Evolutionary conservation across 2,329 filamentous ascomycete species (phyloP).

Genomic region (Aaosphaeria pasadenensis): DNA sequence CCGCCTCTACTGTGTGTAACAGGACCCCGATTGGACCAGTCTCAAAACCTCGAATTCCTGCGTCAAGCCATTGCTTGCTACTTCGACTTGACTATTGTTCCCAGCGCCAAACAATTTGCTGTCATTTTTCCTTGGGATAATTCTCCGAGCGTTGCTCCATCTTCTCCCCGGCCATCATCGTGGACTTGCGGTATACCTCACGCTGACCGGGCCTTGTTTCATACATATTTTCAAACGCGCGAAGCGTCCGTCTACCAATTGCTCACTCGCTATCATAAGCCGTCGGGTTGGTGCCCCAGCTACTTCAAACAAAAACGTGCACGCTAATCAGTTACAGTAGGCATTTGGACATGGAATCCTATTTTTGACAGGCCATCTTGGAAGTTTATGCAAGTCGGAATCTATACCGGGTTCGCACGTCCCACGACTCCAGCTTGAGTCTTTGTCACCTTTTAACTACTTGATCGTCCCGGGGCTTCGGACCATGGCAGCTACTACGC

Average conservation of each 20-base stretch:
- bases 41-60: constrained; percentile 16
- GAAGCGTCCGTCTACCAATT: neutral
- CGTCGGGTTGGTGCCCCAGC: constrained; percentile 13
- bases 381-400: constrained; percentile 11
- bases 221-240: neutral
- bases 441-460: constrained; percentile 24
- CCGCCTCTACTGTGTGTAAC: neutral
- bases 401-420: constrained; percentile 19
- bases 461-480: constrained; percentile 21
- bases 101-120: neutral
- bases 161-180: constrained; percentile 24
- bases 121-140: constrained; percentile 12
- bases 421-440: constrained; percentile 20
- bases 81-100: too few relatives aligned
- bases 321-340: constrained; percentile 21
- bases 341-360: constrained; percentile 21
- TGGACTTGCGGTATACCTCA: constrained; percentile 9
- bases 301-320: constrained; percentile 18
- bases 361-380: constrained; percentile 24
- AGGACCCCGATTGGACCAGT: constrained; percentile 5
- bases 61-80: too few relatives aligned
- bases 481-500: constrained; percentile 51
- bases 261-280: neutral
- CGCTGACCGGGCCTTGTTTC: neutral
- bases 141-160: constrained; percentile 17